A percentile compares a stretch with the other conserved stretches of the same genome.
Conservation (phyloP, 2,329 filamentous ascomycete species). For the Fusarium compactum region DNA sequence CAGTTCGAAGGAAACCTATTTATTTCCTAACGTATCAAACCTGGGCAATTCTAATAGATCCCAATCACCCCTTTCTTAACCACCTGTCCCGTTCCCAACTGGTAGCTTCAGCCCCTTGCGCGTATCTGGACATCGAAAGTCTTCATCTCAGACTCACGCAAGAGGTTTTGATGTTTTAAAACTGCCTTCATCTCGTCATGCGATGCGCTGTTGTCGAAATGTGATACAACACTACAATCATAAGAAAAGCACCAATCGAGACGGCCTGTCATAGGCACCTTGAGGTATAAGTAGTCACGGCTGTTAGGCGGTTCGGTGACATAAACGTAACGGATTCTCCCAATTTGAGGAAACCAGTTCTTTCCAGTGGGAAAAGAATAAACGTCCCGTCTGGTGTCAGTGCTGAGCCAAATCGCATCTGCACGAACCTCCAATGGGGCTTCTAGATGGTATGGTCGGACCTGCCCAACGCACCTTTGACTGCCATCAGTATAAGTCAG, state of each 20-base stretch:
- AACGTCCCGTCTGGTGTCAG: too few species aligned
- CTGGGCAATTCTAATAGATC: not conserved
- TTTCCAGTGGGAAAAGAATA: too few species aligned
- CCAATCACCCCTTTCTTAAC: too few species aligned
- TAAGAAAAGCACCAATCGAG: not conserved
- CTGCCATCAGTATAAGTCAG: not conserved
- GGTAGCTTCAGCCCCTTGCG: too few species aligned
- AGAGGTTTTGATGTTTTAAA: fast-evolving
- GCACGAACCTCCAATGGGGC: not conserved
- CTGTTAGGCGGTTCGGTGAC: fast-evolving
- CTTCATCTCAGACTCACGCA: too few species aligned
- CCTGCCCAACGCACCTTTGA: not conserved
- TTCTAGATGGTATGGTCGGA: not conserved
- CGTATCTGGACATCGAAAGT: too few species aligned
- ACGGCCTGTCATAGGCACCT: not conserved
- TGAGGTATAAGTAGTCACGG: fast-evolving
- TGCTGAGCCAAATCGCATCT: not conserved
- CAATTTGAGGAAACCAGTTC: too few species aligned
- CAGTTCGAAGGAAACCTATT: fast-evolving
- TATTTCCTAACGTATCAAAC: not conserved
- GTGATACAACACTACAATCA: too few species aligned
- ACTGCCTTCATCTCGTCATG: not conserved
- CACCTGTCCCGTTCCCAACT: too few species aligned
- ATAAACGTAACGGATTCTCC: too few species aligned
- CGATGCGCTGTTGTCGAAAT: not conserved